Evolutionary conservation across 108 stramenopile genomes (phyloP), one percentile per base, ranked within the genome.

Genomic region (Cyclotella cryptica): DNA sequence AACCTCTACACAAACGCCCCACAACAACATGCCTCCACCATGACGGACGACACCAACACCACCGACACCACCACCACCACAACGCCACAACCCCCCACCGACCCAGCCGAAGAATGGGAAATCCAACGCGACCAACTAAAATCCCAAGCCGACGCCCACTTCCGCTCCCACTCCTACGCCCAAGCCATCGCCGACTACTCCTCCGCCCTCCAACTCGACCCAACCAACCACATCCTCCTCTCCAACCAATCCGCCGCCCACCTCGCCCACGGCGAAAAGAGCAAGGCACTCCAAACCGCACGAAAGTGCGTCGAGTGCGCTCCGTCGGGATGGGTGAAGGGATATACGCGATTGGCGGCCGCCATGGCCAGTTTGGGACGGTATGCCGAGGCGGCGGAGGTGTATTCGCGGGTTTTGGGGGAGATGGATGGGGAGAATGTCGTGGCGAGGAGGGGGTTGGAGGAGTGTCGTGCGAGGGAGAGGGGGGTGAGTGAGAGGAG

Each of bases 161-260:
- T 96, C 75, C 91, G 92, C 12, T 18, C 71, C 27, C 72, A 79
- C 24, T 78, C 77, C 30, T 93, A 81, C 74, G 46, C 53, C 13
- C 71, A 61, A 12, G 95, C 95, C 53, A 93, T 92, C 68, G 78
- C 69, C 28, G 66, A 84, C 54, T 96, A 96, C 74, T 62, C 78
- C 10, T 80, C 87, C 42, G 92, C 92, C 10, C 70, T 96, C 15
- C 72, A 81, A 21, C 69, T 95, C 46, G 92, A 93, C 66, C 92
- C 92, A 0, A 78, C 80, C 13, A 78, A 88, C 72, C 69, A 83
- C 66, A 74, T 89, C 14, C 39, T 91, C 19, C 84, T 88, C 22
- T 87, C 86, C 45, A 96, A 96, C 72, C 89, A 90, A 83, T 88
- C 87, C 26, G 94, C 94, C 0, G 94, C 94, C n/a, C 87, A 92